Evolutionary conservation across 495 filamentous ascomycete species (phyloP).

Genomic region (Penicillium pulvis): DNA sequence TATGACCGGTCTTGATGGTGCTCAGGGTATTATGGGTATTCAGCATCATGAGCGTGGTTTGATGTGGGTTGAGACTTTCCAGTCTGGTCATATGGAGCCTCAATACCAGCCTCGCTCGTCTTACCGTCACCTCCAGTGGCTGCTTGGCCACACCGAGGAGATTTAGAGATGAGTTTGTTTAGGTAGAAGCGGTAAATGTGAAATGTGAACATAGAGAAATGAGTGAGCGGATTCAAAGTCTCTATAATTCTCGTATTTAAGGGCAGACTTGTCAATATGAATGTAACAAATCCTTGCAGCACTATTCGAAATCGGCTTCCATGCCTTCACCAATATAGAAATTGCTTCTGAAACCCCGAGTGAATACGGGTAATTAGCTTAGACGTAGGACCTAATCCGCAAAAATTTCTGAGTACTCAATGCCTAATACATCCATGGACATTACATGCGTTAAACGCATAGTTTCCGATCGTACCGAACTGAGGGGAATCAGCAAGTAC

Average conservation of each 20-base stretch:
- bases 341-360: no score
- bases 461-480: no score
- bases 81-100: conserved; percentile 68
- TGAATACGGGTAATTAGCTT: no score
- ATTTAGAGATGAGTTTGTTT: conserved; percentile 3
- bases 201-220: background rate
- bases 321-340: no score
- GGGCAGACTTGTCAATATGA: background rate
- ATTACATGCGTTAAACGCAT: no score
- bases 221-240: background rate
- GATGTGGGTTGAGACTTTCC: conserved; percentile 63
- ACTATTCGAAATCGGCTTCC: no score
- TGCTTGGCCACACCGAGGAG: conserved; percentile 60
- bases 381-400: no score
- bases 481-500: no score
- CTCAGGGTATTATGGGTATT: conserved; percentile 63
- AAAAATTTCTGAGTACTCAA: no score
- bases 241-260: background rate
- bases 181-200: background rate
- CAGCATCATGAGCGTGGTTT: conserved; percentile 70
- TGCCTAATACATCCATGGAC: no score
- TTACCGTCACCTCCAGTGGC: conserved; percentile 70
- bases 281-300: no score
- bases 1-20: conserved; percentile 22
- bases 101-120: conserved; percentile 64